phyloP scores from a whole-genome alignment of 208 protist genomes.

The Acanthamoeba healyi region DNA sequence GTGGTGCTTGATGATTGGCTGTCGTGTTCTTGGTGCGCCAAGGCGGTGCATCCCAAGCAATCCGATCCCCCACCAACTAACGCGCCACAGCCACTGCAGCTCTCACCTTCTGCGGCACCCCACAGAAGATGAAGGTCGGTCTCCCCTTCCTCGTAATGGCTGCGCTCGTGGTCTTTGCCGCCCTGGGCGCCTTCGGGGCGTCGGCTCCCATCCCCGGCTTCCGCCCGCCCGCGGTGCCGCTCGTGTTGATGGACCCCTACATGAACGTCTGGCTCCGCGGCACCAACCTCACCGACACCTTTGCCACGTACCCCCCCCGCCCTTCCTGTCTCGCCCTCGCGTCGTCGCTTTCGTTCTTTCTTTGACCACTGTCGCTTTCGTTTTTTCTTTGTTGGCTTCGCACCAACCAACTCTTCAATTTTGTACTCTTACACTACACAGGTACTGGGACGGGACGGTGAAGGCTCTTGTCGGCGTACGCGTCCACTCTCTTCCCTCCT shows the following conservation, averaged over 20 bases:
- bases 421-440: neutral
- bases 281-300: slow-evolving; percentile 76
- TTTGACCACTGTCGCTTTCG: too few relatives aligned
- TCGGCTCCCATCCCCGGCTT: slow-evolving; percentile 42
- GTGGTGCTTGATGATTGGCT: too few relatives aligned
- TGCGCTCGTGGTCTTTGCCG: neutral
- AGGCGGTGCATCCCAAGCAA: too few relatives aligned
- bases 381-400: neutral
- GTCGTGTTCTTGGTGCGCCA: too few relatives aligned
- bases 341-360: too few relatives aligned
- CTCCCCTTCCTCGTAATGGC: neutral
- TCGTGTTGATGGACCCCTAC: slow-evolving; percentile 79
- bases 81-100: too few relatives aligned
- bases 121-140: neutral
- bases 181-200: neutral
- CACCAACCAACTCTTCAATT: neutral
- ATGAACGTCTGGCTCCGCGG: slow-evolving; percentile 69
- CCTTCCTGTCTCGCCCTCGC: neutral
- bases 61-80: too few relatives aligned
- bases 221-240: slow-evolving; percentile 77
- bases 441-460: slow-evolving; percentile 40
- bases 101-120: too few relatives aligned
- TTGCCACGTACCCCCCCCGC: neutral
- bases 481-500: neutral
- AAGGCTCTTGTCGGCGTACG: slow-evolving; percentile 30